Percentiles rank a stretch among this genome's conserved stretches.
Evolutionary conservation across 75 land plant species (phyloP).

Genomic region (Pinus taeda): DNA sequence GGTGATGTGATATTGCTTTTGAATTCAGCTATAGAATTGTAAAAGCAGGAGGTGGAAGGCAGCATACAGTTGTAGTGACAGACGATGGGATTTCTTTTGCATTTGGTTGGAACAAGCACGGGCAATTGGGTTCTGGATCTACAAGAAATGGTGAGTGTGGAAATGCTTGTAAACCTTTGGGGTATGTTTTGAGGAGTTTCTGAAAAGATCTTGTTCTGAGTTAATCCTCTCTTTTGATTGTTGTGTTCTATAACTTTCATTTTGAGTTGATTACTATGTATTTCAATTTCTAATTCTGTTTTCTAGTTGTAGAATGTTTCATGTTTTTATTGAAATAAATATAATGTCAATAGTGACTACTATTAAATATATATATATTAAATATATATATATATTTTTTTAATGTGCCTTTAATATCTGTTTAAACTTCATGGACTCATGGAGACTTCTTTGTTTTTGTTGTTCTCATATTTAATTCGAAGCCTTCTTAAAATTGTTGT

Average conservation of each 20-base stretch:
- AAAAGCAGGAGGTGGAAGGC: slow-evolving; percentile 76
- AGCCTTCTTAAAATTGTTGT: too few relatives aligned
- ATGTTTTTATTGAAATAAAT: too few relatives aligned
- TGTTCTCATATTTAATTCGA: too few relatives aligned
- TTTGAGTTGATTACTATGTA: neutral
- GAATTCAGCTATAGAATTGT: slow-evolving; percentile 69
- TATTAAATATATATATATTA: neutral
- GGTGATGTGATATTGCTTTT: neutral
- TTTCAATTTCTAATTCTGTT: too few relatives aligned
- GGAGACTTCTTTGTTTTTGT: too few relatives aligned
- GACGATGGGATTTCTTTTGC: slow-evolving; percentile 67
- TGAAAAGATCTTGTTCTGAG: neutral
- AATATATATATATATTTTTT: neutral
- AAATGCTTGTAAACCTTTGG: neutral
- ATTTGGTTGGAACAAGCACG: slow-evolving; percentile 98
- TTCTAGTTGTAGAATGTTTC: too few relatives aligned
- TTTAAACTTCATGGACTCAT: neutral
- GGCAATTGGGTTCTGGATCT: slow-evolving; percentile 91
- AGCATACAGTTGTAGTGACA: slow-evolving; percentile 83
- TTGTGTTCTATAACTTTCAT: neutral
- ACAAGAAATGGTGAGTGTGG: slow-evolving; percentile 36
- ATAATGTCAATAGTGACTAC: neutral
- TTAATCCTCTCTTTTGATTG: neutral
- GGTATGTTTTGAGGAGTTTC: neutral
- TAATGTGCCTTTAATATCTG: neutral